These are phyloP conservation scores for Papiliotrema terrestris DNA, from an alignment of 1,284 basidiomycete species.

Conservation along the genomic window DNA sequence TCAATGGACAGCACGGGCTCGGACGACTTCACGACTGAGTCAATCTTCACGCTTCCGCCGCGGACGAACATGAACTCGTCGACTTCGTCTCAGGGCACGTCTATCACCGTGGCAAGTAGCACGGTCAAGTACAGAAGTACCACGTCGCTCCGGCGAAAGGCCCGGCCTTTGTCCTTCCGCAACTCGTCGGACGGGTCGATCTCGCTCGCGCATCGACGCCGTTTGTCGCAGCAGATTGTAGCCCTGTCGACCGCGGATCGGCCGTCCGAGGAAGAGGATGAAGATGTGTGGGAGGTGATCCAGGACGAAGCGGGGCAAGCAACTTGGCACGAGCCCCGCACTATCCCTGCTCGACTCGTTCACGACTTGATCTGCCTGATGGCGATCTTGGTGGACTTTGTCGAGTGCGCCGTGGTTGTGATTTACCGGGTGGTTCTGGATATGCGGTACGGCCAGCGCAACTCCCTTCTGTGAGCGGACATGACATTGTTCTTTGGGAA, in stretches of 20 bases:
- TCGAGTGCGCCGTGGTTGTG: constrained; percentile 26
- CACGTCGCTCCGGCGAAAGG: background rate
- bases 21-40: background rate
- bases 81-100: background rate
- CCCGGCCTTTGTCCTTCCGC: constrained; percentile 1
- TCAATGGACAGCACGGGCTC: background rate
- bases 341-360: constrained; percentile 24
- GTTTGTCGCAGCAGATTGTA: constrained; percentile 4
- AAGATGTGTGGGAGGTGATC: background rate
- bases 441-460: constrained; percentile 19
- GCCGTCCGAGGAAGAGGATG: background rate
- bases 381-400: constrained; percentile 21
- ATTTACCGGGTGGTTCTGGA: constrained; percentile 27
- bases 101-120: background rate
- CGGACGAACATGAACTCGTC: too few relatives aligned
- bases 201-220: constrained; percentile 19
- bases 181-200: constrained; percentile 6
- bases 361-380: constrained; percentile 28
- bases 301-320: background rate
- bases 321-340: constrained; percentile 2
- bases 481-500: background rate
- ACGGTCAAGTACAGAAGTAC: too few relatives aligned
- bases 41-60: background rate
- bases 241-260: background rate
- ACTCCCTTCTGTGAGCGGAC: constrained; percentile 7